Conservation (phyloP, 2,329 filamentous ascomycete genomes). For the Nemania abortiva region DNA sequence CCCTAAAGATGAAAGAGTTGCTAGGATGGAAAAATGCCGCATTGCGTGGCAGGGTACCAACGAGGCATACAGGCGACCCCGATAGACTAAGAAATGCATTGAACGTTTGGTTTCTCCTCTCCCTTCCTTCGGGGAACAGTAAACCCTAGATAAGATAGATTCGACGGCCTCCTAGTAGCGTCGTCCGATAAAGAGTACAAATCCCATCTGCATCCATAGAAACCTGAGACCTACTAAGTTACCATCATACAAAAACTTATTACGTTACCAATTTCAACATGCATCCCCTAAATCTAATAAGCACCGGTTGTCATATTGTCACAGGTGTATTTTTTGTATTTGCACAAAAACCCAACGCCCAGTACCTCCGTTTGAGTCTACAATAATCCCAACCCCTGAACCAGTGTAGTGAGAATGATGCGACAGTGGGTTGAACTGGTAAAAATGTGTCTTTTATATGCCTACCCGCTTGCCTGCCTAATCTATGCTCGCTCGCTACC, state of each 20-base stretch:
- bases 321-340: conserved; percentile 37
- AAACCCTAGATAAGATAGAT: conserved; percentile 8
- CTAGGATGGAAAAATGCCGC: background rate
- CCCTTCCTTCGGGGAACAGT: background rate
- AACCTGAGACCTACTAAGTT: background rate
- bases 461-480: conserved; percentile 14
- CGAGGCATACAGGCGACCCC: conserved; percentile 1
- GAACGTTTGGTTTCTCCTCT: background rate
- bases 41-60: conserved; percentile 8
- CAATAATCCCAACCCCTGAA: background rate
- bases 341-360: conserved; percentile 23
- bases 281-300: conserved; percentile 28
- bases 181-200: background rate
- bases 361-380: background rate
- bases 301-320: conserved; percentile 29
- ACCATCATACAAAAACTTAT: background rate
- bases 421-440: background rate
- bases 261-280: background rate
- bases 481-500: conserved; percentile 89
- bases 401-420: background rate
- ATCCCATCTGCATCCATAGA: background rate
- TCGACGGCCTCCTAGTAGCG: background rate
- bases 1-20: background rate
- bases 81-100: conserved; percentile 20
- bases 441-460: conserved; percentile 1